A percentile compares a stretch with the other conserved stretches of the same genome.
Conservation (phyloP, 768 basidiomycete genomes). For the Thelephora ganbajun region DNA sequence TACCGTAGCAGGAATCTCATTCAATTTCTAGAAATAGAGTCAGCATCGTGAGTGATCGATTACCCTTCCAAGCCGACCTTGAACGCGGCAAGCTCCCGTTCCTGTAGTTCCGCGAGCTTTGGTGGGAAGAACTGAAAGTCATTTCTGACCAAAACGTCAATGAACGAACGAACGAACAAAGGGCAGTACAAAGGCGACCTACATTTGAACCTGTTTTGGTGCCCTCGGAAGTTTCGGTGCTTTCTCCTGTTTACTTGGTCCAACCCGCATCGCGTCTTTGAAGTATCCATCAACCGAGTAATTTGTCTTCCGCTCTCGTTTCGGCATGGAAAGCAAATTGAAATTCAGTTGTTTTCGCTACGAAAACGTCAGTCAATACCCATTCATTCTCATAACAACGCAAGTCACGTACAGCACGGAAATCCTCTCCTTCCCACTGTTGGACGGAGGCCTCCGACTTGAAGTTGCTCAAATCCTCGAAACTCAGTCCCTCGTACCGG, state of each 20-base stretch:
- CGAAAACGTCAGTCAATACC: background rate
- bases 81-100: constrained; percentile 71
- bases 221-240: constrained; percentile 72
- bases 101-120: constrained; percentile 67
- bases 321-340: constrained; percentile 76
- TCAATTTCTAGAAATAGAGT: constrained; percentile 31
- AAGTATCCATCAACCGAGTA: constrained; percentile 95
- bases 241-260: constrained; percentile 69
- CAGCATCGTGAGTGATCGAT: background rate
- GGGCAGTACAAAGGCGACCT: constrained; percentile 13
- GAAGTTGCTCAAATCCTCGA: constrained; percentile 95
- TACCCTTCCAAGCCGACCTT: constrained; percentile 30
- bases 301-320: constrained; percentile 86
- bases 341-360: constrained; percentile 59
- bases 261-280: constrained; percentile 77
- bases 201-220: constrained; percentile 82
- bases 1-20: constrained; percentile 48
- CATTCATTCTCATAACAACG: background rate
- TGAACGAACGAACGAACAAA: background rate
- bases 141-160: constrained; percentile 34
- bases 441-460: constrained; percentile 86
- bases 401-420: constrained; percentile 40
- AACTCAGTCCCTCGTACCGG: constrained; percentile 85
- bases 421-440: constrained; percentile 95
- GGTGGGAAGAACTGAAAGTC: constrained; percentile 97